These are phyloP conservation scores for Suhomyces xylopsoci DNA, from an alignment of 805 yeast species.

Conservation along the genomic window DNA sequence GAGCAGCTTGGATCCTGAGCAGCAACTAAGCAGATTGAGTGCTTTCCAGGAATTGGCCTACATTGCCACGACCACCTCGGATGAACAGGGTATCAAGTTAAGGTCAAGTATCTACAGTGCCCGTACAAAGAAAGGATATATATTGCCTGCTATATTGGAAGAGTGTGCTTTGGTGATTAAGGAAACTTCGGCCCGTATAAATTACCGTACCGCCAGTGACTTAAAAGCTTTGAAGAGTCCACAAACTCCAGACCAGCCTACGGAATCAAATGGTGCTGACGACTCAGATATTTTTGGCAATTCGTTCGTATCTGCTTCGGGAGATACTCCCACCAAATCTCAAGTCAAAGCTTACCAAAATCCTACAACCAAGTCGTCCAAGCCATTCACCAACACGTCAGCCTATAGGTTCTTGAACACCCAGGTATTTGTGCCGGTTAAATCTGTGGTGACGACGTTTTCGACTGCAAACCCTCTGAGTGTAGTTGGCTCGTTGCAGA, in stretches of 20 bases:
- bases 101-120: slow-evolving; percentile 55
- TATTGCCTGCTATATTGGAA: slow-evolving; percentile 59
- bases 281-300: slow-evolving; percentile 36
- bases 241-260: background rate
- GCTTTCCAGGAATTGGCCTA: slow-evolving; percentile 77
- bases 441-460: slow-evolving; percentile 4
- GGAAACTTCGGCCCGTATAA: slow-evolving; percentile 43
- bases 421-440: slow-evolving; percentile 12
- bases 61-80: slow-evolving; percentile 46
- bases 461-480: background rate
- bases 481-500: background rate
- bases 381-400: background rate
- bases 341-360: background rate
- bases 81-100: slow-evolving; percentile 35
- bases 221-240: slow-evolving; percentile 21
- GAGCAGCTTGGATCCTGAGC: slow-evolving; percentile 42
- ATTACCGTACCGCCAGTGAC: slow-evolving; percentile 30
- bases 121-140: slow-evolving; percentile 40
- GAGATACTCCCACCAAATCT: background rate
- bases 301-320: slow-evolving; percentile 15
- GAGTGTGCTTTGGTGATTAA: slow-evolving; percentile 58
- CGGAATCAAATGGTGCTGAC: slow-evolving; percentile 4
- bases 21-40: slow-evolving; percentile 45
- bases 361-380: background rate
- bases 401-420: slow-evolving; percentile 10